Evolutionary conservation across 768 basidiomycete genomes (phyloP), one percentile per base, ranked within the genome.

Genomic region (Hypholoma sublateritium): DNA sequence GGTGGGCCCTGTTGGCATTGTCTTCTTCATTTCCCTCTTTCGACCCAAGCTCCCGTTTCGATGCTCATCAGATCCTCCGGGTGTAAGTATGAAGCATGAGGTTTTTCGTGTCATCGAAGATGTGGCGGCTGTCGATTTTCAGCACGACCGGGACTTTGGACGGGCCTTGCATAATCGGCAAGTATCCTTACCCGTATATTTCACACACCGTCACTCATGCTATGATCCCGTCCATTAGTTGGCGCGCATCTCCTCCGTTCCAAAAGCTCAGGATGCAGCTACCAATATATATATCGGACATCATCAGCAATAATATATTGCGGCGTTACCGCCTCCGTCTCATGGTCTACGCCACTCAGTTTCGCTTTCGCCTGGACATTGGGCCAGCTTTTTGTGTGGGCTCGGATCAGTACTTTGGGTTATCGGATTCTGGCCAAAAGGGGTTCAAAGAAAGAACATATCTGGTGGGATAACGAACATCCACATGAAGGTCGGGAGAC

Each of bases 291-390:
- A 1, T 70, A 67, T 53, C 70, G 69, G 69, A 61, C 63, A 2
- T 42, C 69, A 24, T 63, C 58, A 16, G 48, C 59, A 1, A 52
- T 58, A 3, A 42, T 72, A 17, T 72, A 72, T 50, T 64, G 62
- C 34, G 68, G 66, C 14, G 60, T 67, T 16, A 72, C 68, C 2
- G 69, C 71, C 8, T 65, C 70, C 5, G 67, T 70, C 14, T 65
- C 69, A 16, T 72, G 67, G 64, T 48, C 58, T 9, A 60, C 67
- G 3, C 53, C 69, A 4, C 50, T 69, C 3, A 43, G 65, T 28
- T 72, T 70, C 48, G 69, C 70, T 9, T 72, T 70, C 44, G 71
- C 63, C 2, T 70, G 66, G 64, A 67, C 69, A 2, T 58, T 72
- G 14, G 68, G 62, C 5, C 70, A 70, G 59, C 60, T 70, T 19